Percentiles rank a stretch among this genome's conserved stretches.
These are phyloP conservation scores for Tuber melanosporum DNA, from an alignment of 495 filamentous ascomycete genomes.

Conservation along the genomic window DNA sequence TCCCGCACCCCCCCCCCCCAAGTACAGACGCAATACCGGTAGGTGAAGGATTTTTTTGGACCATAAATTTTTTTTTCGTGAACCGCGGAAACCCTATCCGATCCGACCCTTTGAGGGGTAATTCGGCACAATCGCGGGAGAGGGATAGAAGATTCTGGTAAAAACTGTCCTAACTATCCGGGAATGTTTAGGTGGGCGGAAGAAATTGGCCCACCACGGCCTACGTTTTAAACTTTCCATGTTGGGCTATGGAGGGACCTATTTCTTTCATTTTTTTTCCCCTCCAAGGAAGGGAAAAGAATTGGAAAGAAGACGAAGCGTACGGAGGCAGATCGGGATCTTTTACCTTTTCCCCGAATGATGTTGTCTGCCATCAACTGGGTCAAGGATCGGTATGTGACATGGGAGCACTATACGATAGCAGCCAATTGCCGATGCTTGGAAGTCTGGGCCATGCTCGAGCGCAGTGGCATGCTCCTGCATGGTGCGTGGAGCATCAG, in stretches of 20 bases:
- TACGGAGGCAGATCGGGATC: background rate
- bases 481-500: background rate
- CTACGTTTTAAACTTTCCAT: background rate
- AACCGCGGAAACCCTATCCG: background rate
- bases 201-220: background rate
- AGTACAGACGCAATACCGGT: background rate
- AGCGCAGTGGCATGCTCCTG: background rate
- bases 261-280: background rate
- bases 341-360: background rate
- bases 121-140: background rate
- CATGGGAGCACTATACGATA: background rate
- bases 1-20: background rate
- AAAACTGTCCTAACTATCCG: background rate
- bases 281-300: background rate
- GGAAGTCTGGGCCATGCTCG: background rate
- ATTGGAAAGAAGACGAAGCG: background rate
- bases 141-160: background rate
- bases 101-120: background rate
- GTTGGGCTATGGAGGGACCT: background rate
- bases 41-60: background rate
- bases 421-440: background rate
- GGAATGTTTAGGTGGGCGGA: background rate
- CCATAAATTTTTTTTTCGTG: background rate
- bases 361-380: background rate
- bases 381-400: background rate